These are phyloP conservation scores for Phytophthora sojae DNA, from an alignment of 352 stramenopile species.

Conservation along the genomic window DNA sequence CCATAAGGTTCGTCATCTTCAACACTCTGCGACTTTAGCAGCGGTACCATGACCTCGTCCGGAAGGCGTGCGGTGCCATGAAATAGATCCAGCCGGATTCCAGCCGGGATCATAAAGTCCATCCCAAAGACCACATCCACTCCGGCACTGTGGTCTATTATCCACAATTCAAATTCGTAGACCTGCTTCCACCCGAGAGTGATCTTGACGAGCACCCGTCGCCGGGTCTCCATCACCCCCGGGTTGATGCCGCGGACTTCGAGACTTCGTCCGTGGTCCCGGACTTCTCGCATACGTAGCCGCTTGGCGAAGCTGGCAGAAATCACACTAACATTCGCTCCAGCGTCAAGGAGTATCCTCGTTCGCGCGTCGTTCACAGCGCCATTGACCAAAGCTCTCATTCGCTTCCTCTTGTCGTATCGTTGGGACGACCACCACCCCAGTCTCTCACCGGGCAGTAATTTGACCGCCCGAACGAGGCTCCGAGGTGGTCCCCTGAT, in stretches of 20 bases:
- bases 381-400: not conserved
- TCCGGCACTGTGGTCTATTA: conserved; percentile 2
- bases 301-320: too few relatives aligned
- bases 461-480: not conserved
- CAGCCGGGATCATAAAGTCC: not conserved
- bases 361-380: not conserved
- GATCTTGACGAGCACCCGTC: too few relatives aligned
- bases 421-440: not conserved
- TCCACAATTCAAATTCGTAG: conserved; percentile 3
- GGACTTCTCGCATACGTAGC: too few relatives aligned
- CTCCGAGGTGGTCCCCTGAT: too few relatives aligned
- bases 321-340: too few relatives aligned
- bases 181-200: too few relatives aligned
- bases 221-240: too few relatives aligned
- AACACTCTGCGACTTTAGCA: too few relatives aligned
- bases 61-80: not conserved
- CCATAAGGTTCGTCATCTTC: too few relatives aligned
- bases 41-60: not conserved
- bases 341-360: not conserved
- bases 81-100: not conserved
- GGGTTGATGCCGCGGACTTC: too few relatives aligned
- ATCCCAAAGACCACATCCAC: not conserved
- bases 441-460: not conserved
- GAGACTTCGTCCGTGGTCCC: too few relatives aligned
- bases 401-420: not conserved